Evolutionary conservation across 768 basidiomycete genomes (phyloP).

Genomic region (Boletus rubescentipes): DNA sequence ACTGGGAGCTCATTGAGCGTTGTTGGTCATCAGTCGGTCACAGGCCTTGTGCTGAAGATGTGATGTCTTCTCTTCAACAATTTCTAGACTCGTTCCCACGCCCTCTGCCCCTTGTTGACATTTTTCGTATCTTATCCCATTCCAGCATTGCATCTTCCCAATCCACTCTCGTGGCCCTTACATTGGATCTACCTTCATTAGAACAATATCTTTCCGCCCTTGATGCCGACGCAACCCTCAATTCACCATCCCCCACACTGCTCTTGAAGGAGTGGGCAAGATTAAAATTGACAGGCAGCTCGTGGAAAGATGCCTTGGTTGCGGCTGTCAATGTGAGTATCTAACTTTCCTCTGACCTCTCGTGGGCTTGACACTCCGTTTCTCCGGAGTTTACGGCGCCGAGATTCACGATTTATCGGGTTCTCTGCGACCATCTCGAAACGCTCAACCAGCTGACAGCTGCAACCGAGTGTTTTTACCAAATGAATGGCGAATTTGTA

Average conservation of each 20-base stretch:
- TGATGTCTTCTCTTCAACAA: not conserved
- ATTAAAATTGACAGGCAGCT: not conserved
- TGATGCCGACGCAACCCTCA: too few species aligned
- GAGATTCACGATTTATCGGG: not conserved
- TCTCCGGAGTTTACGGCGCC: not conserved
- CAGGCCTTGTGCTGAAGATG: not conserved
- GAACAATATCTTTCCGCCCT: too few species aligned
- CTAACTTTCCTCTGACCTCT: not conserved
- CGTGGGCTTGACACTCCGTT: not conserved
- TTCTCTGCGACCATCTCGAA: not conserved
- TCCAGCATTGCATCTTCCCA: too few species aligned
- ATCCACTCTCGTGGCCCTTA: too few species aligned
- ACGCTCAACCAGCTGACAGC: not conserved
- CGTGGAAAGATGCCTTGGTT: not conserved
- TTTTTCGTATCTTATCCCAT: too few species aligned
- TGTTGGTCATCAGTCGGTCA: not conserved
- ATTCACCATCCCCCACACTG: not conserved
- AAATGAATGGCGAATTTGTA: not conserved
- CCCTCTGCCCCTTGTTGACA: not conserved
- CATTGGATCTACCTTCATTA: too few species aligned
- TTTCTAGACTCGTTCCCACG: not conserved
- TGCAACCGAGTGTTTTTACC: not conserved
- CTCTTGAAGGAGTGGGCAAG: not conserved
- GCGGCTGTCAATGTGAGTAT: not conserved
- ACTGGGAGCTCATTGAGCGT: slow-evolving; percentile 5